These are phyloP conservation scores for Phytophthora megakarya DNA, from an alignment of 352 stramenopile genomes.

Conservation along the genomic window DNA sequence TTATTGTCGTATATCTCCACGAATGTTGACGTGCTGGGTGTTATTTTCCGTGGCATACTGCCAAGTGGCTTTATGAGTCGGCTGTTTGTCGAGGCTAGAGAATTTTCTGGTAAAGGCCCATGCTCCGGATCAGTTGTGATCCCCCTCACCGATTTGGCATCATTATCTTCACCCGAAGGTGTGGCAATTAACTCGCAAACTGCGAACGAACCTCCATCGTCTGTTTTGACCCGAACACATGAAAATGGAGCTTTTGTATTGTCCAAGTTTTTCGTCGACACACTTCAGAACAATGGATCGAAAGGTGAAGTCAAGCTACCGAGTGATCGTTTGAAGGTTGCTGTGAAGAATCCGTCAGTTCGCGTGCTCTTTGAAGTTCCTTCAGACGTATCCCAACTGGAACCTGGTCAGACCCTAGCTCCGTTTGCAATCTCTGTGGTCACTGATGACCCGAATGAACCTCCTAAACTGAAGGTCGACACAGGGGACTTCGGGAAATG, in stretches of 20 bases:
- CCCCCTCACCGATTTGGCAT: slow-evolving; percentile 54
- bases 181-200: slow-evolving; percentile 9
- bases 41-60: slow-evolving; percentile 62
- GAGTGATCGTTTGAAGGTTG: slow-evolving; percentile 56
- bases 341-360: slow-evolving; percentile 64
- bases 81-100: slow-evolving; percentile 57
- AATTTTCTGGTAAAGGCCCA: slow-evolving; percentile 69
- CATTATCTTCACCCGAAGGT: slow-evolving; percentile 29
- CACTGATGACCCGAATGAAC: slow-evolving; percentile 43
- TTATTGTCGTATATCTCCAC: slow-evolving; percentile 57
- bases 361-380: slow-evolving; percentile 74
- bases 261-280: slow-evolving; percentile 52
- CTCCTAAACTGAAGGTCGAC: slow-evolving; percentile 55
- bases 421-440: slow-evolving; percentile 60
- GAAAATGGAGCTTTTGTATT: slow-evolving; percentile 68
- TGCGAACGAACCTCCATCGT: slow-evolving; percentile 6
- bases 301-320: slow-evolving; percentile 26
- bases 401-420: slow-evolving; percentile 46
- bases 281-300: slow-evolving; percentile 9
- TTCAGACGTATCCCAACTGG: slow-evolving; percentile 39
- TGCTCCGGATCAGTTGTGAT: slow-evolving; percentile 62
- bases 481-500: slow-evolving; percentile 75
- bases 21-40: slow-evolving; percentile 68
- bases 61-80: slow-evolving; percentile 57
- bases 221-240: slow-evolving; percentile 37